phyloP scores from a whole-genome alignment of 2,329 filamentous ascomycete species.

The Dothistroma pini region DNA sequence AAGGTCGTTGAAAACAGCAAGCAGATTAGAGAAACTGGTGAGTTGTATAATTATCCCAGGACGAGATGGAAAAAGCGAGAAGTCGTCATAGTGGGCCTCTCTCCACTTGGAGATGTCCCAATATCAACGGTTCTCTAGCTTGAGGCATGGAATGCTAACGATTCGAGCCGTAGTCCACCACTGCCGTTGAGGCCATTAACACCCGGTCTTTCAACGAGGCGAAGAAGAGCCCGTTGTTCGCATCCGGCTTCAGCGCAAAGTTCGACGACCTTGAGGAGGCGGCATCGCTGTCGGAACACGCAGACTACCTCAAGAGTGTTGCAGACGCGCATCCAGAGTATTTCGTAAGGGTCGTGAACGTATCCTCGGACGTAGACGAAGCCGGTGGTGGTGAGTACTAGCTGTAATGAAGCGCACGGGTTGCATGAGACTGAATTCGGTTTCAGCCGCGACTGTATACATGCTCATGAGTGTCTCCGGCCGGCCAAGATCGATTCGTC shows the following conservation, averaged over 20 bases:
- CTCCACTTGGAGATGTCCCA: too few relatives aligned
- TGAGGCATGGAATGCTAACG: neutral
- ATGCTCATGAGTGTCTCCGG: neutral
- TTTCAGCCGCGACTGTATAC: neutral
- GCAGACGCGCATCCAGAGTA: slow-evolving; percentile 10
- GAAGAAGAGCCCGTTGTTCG: slow-evolving; percentile 6
- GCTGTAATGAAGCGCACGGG: neutral
- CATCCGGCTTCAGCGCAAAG: slow-evolving; percentile 8
- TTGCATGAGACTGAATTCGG: neutral
- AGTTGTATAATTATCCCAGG: neutral
- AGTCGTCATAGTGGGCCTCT: too few relatives aligned
- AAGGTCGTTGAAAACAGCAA: neutral
- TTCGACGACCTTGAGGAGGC: slow-evolving; percentile 11
- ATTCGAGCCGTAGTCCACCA: neutral
- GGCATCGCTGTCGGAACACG: slow-evolving; percentile 1
- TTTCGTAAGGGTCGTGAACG: slow-evolving; percentile 10
- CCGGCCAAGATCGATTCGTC: neutral
- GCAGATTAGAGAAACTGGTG: neutral
- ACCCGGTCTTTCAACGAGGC: slow-evolving; percentile 9
- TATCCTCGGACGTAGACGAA: slow-evolving; percentile 14
- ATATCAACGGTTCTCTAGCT: too few relatives aligned
- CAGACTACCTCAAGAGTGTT: neutral
- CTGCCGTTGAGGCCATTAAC: slow-evolving; percentile 14
- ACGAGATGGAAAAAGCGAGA: too few relatives aligned
- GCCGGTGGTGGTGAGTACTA: neutral